Evolutionary conservation across 257 asterid genomes (phyloP), one percentile per base, ranked within the genome.

Genomic region (Jacaranda copaia): DNA sequence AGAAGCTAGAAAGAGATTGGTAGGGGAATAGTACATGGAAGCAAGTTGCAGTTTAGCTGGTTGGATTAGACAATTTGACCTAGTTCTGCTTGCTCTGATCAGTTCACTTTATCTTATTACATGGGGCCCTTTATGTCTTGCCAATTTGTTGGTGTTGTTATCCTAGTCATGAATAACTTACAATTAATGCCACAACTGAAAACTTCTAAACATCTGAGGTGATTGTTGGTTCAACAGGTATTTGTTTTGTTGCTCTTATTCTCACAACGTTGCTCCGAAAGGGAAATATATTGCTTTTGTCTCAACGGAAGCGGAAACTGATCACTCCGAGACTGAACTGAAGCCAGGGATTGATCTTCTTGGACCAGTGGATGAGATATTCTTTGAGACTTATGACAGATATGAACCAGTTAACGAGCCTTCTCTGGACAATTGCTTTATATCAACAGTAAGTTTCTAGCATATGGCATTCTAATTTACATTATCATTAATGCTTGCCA

Each of bases 231-330:
- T 70, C 19, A 70, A 67, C 82, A 95, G 99, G 99, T 95, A 95
- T 79, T 81, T 95, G 70, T 95, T 95, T 70, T 95, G 99, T 77
- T 95, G 97, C 85, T 95, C 99, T 67, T 95, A 92, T 78, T 86
- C 99, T 65, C 99, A 95, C 89, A 95, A 93, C 84, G 98, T 95
- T 82, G 99, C 99, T 53, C 99, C 99, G 3, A 90, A 92, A 87
- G 98, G 98, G 68, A 95, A 95, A 79, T 95, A 77, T 82, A 95
- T 95, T 67, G 99, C 98, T 45, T 92, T 95, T 79, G 98, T 95
- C 80, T 92, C 99, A 3, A 87, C 99, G 3, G 99, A 92, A 74
- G 97, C 99, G 8, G 99, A 95, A 80, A 89, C 98, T 11, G 96
- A 95, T 81, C 74, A 95, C 73, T 98, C 98, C 9, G 89, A 95